Base-by-base conservation (phyloP, 495 filamentous ascomycete genomes). In the Neurospora cerealis region DNA sequence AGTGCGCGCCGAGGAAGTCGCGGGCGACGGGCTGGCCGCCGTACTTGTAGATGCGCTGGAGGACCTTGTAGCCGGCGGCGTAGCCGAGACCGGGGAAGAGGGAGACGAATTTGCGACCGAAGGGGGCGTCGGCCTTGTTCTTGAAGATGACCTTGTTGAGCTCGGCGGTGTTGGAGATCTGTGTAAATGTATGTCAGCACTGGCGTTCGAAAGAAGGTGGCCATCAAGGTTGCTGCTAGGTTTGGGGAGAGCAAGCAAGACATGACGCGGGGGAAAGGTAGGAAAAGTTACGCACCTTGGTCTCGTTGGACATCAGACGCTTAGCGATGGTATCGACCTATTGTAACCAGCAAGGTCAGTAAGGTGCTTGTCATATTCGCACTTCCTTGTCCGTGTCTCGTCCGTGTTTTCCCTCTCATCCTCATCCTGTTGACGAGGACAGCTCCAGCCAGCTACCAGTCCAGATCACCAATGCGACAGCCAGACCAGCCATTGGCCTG, bases 31-130 rank as follows among this genome's bases (percentile, higher is more conserved):
- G 96, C 87, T 99, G 96, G 71, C 96, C 96, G 74, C 96, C 96
- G 80, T 97, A 99, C 84, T 99, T 99, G 87, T 99, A 99, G 79
- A 99, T 90, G 78, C 96, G 88, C 88, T 99, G 96, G 72, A 97
- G 89, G 76, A 96, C 93, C 89, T 99, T 99, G 86, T 99, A 99
- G 71, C 95, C 94, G 71, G 96, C 96, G 38, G 96, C 96, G 80
- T 98, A 99, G 76, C 96, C 96, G 60, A 99, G 87, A 75, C 96
- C 96, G 48, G 96, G 96, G 84, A 99, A 99, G 37, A 99, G 86
- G 38, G 96, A 97, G 80, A 97, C 90, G 83, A 98, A 97, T 80
- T 97, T 97, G 74, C 86, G 86, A 32, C 85, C 87, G 8, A 87
- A 75, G 54, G 92, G 74, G 13, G 92, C 93, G 74, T 84, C 80